Base-by-base conservation (phyloP, 768 basidiomycete genomes). In the Boletus patriciae region DNA sequence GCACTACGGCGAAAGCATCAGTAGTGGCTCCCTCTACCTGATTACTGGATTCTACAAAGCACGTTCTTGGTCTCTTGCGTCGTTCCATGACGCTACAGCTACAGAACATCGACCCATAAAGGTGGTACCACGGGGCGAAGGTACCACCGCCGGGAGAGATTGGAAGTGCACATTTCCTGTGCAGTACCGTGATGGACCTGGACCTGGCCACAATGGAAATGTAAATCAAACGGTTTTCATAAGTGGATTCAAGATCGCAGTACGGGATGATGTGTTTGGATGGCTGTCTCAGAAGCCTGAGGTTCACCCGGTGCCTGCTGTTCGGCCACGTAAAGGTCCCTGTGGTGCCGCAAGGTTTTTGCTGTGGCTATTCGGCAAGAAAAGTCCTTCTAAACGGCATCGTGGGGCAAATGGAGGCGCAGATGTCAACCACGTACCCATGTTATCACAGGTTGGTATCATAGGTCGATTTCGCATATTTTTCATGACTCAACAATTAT, bases 191-290 rank as follows among this genome's bases (percentile, higher is more conserved):
- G 45, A 29, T n/a, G 27, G 27, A 11, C 44, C n/a, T n/a, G n/a
- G n/a, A n/a, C n/a, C 25, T 11, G 27, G 23, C 21, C 34, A 27
- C 21, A 37, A 34, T 13, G 31, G 50, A n/a, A 33, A n/a, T n/a
- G 25, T 25, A 2, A 63, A 68, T 42, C 64, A 67, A 41, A 57
- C 52, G 1, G 15, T 67, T 10, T 62, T 57, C 37, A 56, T 66
- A 12, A 53, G 51, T 3, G 66, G 65, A 2, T 66, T 64, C 46
- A 66, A 59, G 33, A 56, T 62, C n/a, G 34, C 52, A 33, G 43
- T 55, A 8, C 27, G 38, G 5, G 42, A 43, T 12, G 41, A 42
- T 25, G 21, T 52, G 18, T 18, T 52, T 2, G 23, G 42, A 19
- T 43, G 50, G 40, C 9, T 21, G 21, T 12, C 41, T 44, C 38